These are phyloP conservation scores for Plasmodium yoelii DNA, from an alignment of 169 alveolate genomes.

Conservation along the genomic window DNA sequence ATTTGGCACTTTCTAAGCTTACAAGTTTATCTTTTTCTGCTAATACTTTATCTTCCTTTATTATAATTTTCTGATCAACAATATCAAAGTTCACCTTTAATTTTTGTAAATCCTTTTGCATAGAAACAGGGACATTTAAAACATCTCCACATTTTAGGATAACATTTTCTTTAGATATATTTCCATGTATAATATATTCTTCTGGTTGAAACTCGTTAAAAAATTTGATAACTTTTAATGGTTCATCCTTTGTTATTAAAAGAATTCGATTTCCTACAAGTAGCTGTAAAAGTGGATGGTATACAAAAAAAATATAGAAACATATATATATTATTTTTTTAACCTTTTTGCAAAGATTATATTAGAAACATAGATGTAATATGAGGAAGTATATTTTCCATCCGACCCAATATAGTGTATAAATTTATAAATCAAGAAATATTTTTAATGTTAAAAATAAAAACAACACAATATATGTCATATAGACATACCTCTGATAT, in stretches of 20 bases:
- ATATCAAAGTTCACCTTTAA: slow-evolving; percentile 70
- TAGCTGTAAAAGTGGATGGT: slow-evolving; percentile 13
- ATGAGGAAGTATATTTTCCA: too few species aligned
- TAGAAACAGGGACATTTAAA: slow-evolving; percentile 71
- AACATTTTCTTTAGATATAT: slow-evolving; percentile 42
- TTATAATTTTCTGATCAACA: slow-evolving; percentile 71
- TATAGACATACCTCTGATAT: slow-evolving; percentile 47
- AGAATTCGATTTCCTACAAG: slow-evolving; percentile 69
- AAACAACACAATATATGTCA: too few species aligned
- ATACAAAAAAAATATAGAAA: not conserved
- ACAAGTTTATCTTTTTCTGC: slow-evolving; percentile 72
- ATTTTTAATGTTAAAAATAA: too few species aligned
- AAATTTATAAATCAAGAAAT: too few species aligned
- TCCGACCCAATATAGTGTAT: too few species aligned
- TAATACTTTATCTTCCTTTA: slow-evolving; percentile 57
- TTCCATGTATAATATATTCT: slow-evolving; percentile 69
- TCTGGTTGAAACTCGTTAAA: slow-evolving; percentile 75
- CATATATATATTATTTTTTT: too few species aligned
- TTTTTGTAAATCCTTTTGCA: slow-evolving; percentile 77
- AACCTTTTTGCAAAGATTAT: too few species aligned
- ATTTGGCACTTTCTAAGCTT: slow-evolving; percentile 50
- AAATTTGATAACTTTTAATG: slow-evolving; percentile 69
- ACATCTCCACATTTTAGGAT: slow-evolving; percentile 57
- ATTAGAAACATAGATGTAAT: too few species aligned
- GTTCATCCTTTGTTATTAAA: slow-evolving; percentile 57